Evolutionary conservation across 2,329 filamentous ascomycete species (phyloP).

Genomic region (Hymenotorrendiella dingleyae): DNA sequence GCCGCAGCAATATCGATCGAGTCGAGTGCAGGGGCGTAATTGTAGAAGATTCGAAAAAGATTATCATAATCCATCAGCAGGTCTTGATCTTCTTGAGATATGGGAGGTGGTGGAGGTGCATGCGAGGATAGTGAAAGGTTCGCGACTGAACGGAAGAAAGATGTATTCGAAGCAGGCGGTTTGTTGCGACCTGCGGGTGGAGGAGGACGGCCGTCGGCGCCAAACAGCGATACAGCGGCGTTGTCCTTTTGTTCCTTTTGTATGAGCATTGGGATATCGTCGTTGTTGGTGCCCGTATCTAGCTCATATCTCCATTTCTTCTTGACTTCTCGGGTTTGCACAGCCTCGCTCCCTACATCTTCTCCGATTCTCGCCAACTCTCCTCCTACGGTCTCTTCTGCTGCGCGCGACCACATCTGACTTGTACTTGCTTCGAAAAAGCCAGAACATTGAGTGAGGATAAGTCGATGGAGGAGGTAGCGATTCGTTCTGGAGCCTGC

Average conservation of each 20-base stretch:
- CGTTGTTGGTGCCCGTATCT: constrained; percentile 64
- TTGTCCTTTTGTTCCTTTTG: constrained; percentile 76
- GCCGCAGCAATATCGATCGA: constrained; percentile 84
- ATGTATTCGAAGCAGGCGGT: constrained; percentile 53
- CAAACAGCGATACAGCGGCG: constrained; percentile 48
- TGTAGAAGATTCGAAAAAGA: constrained; percentile 93
- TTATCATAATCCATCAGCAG: constrained; percentile 91
- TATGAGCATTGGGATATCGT: constrained; percentile 82
- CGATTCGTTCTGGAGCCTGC: constrained; percentile 67
- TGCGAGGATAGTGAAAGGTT: constrained; percentile 56
- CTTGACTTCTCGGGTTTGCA: constrained; percentile 22
- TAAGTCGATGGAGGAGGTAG: constrained; percentile 83
- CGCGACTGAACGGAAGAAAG: constrained; percentile 83
- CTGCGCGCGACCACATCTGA: constrained; percentile 61
- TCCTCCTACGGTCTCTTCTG: constrained; percentile 15
- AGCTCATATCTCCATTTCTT: constrained; percentile 83
- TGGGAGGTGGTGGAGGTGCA: constrained; percentile 40
- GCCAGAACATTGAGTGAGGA: constrained; percentile 81
- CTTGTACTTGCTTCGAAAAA: constrained; percentile 88
- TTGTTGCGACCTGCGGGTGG: constrained; percentile 54
- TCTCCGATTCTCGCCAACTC: constrained; percentile 49
- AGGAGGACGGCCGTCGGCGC: constrained; percentile 39
- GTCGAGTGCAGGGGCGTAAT: constrained; percentile 77
- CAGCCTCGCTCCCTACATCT: constrained; percentile 36
- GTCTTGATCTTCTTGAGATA: constrained; percentile 61